These are phyloP conservation scores for Aspergillus avenaceus DNA, from an alignment of 495 filamentous ascomycete genomes.

Conservation along the genomic window DNA sequence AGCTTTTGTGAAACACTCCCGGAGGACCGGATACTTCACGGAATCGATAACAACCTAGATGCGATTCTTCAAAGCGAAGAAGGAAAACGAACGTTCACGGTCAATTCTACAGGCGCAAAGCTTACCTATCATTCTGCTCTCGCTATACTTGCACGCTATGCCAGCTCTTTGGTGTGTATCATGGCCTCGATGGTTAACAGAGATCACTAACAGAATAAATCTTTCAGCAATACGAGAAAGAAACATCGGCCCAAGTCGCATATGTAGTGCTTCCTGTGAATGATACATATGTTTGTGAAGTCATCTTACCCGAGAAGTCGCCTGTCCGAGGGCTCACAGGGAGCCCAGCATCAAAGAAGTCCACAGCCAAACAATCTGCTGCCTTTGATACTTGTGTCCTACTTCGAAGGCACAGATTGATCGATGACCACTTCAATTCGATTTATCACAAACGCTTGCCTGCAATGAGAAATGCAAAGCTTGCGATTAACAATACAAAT, in stretches of 20 bases:
- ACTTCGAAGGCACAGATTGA: conserved; percentile 59
- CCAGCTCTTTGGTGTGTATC: conserved; percentile 48
- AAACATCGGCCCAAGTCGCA: conserved; percentile 48
- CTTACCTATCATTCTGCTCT: conserved; percentile 74
- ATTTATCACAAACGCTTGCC: conserved; percentile 70
- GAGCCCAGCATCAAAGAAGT: conserved; percentile 55
- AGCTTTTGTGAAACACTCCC: conserved; percentile 73
- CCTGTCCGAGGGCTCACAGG: conserved; percentile 68
- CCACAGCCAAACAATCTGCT: conserved; percentile 81
- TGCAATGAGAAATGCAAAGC: conserved; percentile 82
- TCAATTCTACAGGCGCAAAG: conserved; percentile 69
- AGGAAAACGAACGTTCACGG: conserved; percentile 52
- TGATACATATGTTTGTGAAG: conserved; percentile 72
- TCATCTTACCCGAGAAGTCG: conserved; percentile 73
- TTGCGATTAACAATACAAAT: conserved; percentile 77
- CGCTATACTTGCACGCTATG: conserved; percentile 60
- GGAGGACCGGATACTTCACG: conserved; percentile 66
- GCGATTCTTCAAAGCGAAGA: conserved; percentile 52
- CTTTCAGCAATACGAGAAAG: conserved; percentile 55
- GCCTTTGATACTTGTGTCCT: conserved; percentile 81
- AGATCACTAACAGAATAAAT: conserved; percentile 7
- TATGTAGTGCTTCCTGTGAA: conserved; percentile 58
- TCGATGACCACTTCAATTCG: conserved; percentile 72
- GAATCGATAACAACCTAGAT: conserved; percentile 55
- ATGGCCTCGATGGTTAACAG: not conserved